These are phyloP conservation scores for Diplotaxis tenuifolia DNA, from an alignment of 345 rosid species.

Conservation along the genomic window DNA sequence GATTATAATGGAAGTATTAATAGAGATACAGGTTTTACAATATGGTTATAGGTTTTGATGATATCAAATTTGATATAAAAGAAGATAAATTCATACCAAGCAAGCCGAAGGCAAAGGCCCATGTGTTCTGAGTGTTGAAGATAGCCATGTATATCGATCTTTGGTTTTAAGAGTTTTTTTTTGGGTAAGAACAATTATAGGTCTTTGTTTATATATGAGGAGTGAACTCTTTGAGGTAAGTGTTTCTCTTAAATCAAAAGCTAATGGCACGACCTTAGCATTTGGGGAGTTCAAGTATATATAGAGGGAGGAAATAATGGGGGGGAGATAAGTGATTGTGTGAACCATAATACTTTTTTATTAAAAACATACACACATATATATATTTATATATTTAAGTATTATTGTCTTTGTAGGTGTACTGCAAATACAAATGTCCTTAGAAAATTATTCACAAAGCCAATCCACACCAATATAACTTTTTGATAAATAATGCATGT, in stretches of 20 bases:
- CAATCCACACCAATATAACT: constrained; percentile 22
- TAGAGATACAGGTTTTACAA: neutral
- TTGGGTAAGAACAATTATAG: neutral
- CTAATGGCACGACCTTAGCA: constrained; percentile 38
- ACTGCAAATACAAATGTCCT: constrained; percentile 3
- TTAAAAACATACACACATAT: neutral
- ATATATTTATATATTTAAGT: constrained; percentile 4
- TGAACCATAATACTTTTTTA: neutral
- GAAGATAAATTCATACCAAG: constrained; percentile 27
- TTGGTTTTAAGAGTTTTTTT: neutral
- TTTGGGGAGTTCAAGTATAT: constrained; percentile 19
- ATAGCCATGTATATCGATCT: constrained; percentile 29
- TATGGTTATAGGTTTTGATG: constrained; percentile 9
- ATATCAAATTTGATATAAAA: neutral
- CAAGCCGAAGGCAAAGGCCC: constrained; percentile 41
- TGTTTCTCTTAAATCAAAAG: constrained; percentile 27
- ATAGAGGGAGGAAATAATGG: constrained; percentile 20
- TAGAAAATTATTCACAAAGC: neutral
- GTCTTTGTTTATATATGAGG: neutral
- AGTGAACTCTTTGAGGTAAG: constrained; percentile 9
- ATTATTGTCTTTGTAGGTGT: constrained; percentile 19
- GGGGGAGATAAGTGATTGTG: neutral
- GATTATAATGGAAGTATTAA: neutral
- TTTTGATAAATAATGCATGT: constrained; percentile 34
- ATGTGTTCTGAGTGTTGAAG: constrained; percentile 35